Conservation (phyloP, 352 stramenopile genomes). For the Elongisporangium anandrum region DNA sequence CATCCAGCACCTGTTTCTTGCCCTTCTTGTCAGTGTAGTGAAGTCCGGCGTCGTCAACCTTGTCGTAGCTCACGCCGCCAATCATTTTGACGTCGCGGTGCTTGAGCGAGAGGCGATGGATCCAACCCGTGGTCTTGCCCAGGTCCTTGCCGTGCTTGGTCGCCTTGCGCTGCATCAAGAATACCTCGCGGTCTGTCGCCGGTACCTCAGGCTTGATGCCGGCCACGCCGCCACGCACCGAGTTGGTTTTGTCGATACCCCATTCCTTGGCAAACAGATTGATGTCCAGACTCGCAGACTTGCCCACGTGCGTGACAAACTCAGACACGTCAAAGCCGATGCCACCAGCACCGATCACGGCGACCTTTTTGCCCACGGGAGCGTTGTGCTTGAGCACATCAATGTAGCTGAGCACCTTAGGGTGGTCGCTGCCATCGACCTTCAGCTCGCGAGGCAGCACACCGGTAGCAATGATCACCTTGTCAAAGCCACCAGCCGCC, state of each 20-base stretch:
- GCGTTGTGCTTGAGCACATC: conserved; percentile 91
- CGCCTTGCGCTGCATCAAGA: conserved; percentile 94
- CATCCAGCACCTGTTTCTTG: conserved; percentile 82
- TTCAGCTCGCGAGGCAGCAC: conserved; percentile 87
- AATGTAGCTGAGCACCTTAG: conserved; percentile 93
- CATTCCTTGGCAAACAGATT: conserved; percentile 92
- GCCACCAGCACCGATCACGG: conserved; percentile 94
- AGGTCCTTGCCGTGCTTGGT: conserved; percentile 90
- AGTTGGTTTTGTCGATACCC: conserved; percentile 89
- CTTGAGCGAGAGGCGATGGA: conserved; percentile 92
- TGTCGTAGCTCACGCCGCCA: conserved; percentile 91
- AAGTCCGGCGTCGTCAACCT: conserved; percentile 92
- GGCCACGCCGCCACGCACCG: conserved; percentile 79
- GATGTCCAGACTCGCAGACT: conserved; percentile 63
- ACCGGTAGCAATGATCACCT: conserved; percentile 95
- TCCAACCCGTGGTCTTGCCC: conserved; percentile 97
- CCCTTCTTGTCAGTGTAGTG: conserved; percentile 91
- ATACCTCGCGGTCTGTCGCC: conserved; percentile 75
- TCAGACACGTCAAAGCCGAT: conserved; percentile 99
- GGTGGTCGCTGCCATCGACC: conserved; percentile 87
- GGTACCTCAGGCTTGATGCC: conserved; percentile 39
- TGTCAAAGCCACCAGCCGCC: conserved; percentile 66
- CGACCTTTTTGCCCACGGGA: conserved; percentile 89
- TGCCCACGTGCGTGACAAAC: conserved; percentile 87
- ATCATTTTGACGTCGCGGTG: conserved; percentile 93